Percentiles rank a stretch among this genome's conserved stretches.
phyloP scores from a whole-genome alignment of 768 basidiomycete species.

The Mycena vitilis region DNA sequence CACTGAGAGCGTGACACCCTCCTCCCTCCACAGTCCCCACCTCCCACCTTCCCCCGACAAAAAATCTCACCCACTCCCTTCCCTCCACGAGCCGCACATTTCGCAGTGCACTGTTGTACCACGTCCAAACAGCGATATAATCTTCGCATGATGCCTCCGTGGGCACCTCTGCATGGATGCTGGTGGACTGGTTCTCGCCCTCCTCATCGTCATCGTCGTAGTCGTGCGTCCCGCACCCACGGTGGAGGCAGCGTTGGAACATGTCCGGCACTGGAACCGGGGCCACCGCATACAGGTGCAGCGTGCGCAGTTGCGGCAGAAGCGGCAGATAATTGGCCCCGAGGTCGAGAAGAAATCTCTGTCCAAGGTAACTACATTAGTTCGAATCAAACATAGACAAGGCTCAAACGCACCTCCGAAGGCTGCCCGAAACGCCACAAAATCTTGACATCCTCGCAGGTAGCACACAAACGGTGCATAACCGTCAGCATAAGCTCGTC shows the following conservation, averaged over 20 bases:
- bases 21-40: not conserved
- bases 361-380: not conserved
- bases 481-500: slow-evolving; percentile 18
- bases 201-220: not conserved
- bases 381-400: too few relatives aligned
- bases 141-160: slow-evolving; percentile 4
- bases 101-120: slow-evolving; percentile 1
- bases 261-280: not conserved
- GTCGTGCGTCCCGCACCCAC: not conserved
- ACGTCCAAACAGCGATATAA: slow-evolving; percentile 12
- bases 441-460: slow-evolving; percentile 4
- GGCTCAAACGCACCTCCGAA: not conserved
- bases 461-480: not conserved
- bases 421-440: slow-evolving; percentile 11
- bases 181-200: not conserved
- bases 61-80: slow-evolving; percentile 1
- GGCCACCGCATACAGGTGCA: not conserved
- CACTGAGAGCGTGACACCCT: too few relatives aligned
- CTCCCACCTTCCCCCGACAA: not conserved
- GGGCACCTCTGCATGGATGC: not conserved
- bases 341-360: slow-evolving; percentile 19
- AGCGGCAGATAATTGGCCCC: slow-evolving; percentile 8
- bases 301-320: not conserved
- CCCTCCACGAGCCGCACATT: not conserved
- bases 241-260: too few relatives aligned